Evolutionary conservation across 1,284 basidiomycete species (phyloP).

Genomic region (Malassezia equina): DNA sequence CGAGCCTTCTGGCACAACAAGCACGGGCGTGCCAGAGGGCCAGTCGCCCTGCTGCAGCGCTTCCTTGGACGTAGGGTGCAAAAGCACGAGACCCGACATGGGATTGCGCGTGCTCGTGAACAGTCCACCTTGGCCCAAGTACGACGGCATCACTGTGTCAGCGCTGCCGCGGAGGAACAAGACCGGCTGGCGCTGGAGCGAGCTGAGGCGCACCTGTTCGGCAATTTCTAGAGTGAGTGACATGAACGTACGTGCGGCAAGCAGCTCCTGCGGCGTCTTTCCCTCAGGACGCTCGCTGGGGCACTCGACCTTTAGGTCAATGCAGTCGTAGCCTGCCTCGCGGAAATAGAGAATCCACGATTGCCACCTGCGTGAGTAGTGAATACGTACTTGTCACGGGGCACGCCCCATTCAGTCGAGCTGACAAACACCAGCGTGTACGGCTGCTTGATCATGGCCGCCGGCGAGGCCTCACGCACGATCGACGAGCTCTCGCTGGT

Average conservation of each 20-base stretch:
- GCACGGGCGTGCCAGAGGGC: constrained; percentile 14
- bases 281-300: constrained; percentile 4
- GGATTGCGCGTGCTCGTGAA: constrained; percentile 10
- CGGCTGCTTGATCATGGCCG: constrained; percentile 14
- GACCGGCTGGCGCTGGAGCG: constrained; percentile 18
- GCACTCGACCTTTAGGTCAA: constrained; percentile 13
- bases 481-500: constrained; percentile 11
- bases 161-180: constrained; percentile 10
- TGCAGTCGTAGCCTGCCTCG: constrained; percentile 17
- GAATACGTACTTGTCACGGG: not conserved
- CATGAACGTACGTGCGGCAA: constrained; percentile 1
- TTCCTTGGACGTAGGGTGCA: constrained; percentile 6
- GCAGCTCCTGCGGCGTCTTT: constrained; percentile 3
- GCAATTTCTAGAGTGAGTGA: not conserved
- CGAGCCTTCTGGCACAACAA: not conserved
- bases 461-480: constrained; percentile 16
- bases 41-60: constrained; percentile 6
- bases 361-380: constrained; percentile 4
- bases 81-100: constrained; percentile 11
- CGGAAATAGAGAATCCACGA: constrained; percentile 19
- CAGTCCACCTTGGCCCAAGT: constrained; percentile 14
- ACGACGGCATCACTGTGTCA: not conserved
- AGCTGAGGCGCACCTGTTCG: constrained; percentile 13
- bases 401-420: constrained; percentile 3
- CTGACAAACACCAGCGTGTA: constrained; percentile 19